Evolutionary conservation across 148 eudicot genomes (phyloP).

Genomic region (Heliamphora exappendiculata): DNA sequence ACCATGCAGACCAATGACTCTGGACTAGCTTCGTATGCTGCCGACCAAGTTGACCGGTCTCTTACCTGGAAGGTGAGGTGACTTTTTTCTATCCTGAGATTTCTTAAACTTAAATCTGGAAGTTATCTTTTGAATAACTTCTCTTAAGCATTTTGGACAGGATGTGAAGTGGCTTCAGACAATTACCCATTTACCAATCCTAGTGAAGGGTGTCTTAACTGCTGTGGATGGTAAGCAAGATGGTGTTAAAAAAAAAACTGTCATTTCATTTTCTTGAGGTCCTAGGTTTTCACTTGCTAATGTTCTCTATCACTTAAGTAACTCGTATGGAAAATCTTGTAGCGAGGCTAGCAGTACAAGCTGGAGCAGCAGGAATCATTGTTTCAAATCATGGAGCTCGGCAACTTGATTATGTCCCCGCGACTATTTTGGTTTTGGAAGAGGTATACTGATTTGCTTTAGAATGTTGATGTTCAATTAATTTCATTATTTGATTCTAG

Average conservation of each 20-base stretch:
- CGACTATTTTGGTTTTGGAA: conserved; percentile 28
- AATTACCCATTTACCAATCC: conserved; percentile 73
- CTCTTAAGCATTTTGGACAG: conserved; percentile 25
- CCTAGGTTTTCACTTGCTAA: background rate
- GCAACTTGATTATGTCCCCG: conserved; percentile 32
- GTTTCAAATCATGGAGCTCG: conserved; percentile 41
- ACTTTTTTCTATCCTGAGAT: background rate
- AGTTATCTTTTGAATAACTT: background rate
- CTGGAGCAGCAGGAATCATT: conserved; percentile 30
- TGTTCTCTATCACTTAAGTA: background rate
- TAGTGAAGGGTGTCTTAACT: conserved; percentile 88
- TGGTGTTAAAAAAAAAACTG: background rate
- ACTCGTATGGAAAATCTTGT: conserved; percentile 3
- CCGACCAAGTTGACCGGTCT: conserved; percentile 58
- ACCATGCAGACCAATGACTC: conserved; percentile 67
- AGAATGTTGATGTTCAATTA: background rate
- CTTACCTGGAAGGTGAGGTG: conserved; percentile 72
- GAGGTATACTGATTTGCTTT: conserved; percentile 17
- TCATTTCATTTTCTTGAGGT: background rate
- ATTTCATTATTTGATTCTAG: background rate
- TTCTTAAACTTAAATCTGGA: background rate
- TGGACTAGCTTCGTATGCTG: conserved; percentile 67
- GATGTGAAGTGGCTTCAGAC: conserved; percentile 94
- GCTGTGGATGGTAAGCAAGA: conserved; percentile 73
- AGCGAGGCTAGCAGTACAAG: conserved; percentile 24